phyloP scores from a whole-genome alignment of 768 basidiomycete species.

The Lanmaoa pseudosensibilis region DNA sequence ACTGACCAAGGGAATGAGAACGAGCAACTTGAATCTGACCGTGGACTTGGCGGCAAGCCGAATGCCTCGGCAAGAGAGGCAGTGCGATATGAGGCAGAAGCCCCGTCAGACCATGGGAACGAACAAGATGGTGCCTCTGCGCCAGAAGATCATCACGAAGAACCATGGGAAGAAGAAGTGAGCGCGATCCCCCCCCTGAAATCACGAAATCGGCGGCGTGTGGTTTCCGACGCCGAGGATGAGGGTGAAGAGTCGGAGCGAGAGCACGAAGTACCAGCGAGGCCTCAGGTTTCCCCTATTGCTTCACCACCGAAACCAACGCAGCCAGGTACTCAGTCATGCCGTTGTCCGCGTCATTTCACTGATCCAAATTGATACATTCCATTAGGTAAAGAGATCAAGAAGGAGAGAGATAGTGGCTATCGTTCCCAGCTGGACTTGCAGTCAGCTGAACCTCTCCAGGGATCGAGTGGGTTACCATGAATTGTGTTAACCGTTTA shows the following conservation, averaged over 20 bases:
- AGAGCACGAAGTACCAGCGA: not conserved
- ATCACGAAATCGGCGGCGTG: conserved; percentile 5
- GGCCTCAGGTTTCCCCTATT: not conserved
- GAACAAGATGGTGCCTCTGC: not conserved
- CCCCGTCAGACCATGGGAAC: conserved; percentile 5
- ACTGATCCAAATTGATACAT: not conserved
- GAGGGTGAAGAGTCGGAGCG: conserved; percentile 4
- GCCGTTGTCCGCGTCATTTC: not conserved
- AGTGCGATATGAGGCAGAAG: not conserved
- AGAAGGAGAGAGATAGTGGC: conserved; percentile 1
- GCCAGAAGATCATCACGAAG: conserved; percentile 1
- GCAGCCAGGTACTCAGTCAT: conserved; percentile 1
- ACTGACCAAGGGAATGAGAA: not conserved
- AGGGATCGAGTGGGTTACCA: conserved; percentile 5
- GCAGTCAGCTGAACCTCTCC: not conserved
- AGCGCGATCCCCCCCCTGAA: not conserved
- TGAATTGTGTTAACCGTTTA: not conserved
- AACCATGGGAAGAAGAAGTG: conserved; percentile 7
- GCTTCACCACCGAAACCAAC: conserved; percentile 7
- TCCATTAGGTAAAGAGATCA: conserved; percentile 1
- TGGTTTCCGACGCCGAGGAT: conserved; percentile 12
- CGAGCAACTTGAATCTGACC: not conserved
- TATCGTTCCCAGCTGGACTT: not conserved
- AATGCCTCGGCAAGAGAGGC: not conserved
- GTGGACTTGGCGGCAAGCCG: not conserved